A percentile compares a stretch with the other conserved stretches of the same genome.
Evolutionary conservation across 768 basidiomycete genomes (phyloP).

Genomic region (Serendipita sp.): DNA sequence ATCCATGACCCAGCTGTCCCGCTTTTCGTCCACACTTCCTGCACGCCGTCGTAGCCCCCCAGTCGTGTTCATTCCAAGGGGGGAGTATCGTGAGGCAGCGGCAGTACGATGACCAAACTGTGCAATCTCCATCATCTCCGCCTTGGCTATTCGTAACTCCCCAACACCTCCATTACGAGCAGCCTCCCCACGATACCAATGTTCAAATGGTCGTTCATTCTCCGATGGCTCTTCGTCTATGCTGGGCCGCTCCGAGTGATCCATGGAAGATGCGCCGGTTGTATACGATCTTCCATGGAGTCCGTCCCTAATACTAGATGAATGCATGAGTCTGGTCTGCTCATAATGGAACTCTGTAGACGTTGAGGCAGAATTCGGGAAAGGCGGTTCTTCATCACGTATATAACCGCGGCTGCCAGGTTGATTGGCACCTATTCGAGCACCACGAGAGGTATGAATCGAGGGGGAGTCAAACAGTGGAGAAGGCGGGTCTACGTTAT

Average conservation of each 20-base stretch:
- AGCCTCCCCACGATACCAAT: constrained; percentile 81
- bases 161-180: constrained; percentile 81
- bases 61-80: constrained; percentile 13
- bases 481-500: not conserved
- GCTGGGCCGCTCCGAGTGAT: not conserved
- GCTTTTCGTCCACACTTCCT: constrained; percentile 38
- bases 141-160: constrained; percentile 54
- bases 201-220: constrained; percentile 70
- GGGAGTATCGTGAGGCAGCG: constrained; percentile 15
- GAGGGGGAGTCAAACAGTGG: not conserved
- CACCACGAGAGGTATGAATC: not conserved
- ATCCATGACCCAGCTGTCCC: constrained; percentile 55
- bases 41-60: constrained; percentile 35
- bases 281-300: not conserved
- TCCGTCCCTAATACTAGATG: not conserved
- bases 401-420: not conserved
- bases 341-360: not conserved
- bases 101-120: constrained; percentile 56
- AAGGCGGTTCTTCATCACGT: constrained; percentile 1
- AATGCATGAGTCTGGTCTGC: not conserved
- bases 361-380: not conserved
- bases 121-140: constrained; percentile 80
- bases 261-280: not conserved
- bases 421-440: not conserved
- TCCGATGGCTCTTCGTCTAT: constrained; percentile 31